Conservation (phyloP, 208 protist species). For the Leptomonas seymouri region DNA sequence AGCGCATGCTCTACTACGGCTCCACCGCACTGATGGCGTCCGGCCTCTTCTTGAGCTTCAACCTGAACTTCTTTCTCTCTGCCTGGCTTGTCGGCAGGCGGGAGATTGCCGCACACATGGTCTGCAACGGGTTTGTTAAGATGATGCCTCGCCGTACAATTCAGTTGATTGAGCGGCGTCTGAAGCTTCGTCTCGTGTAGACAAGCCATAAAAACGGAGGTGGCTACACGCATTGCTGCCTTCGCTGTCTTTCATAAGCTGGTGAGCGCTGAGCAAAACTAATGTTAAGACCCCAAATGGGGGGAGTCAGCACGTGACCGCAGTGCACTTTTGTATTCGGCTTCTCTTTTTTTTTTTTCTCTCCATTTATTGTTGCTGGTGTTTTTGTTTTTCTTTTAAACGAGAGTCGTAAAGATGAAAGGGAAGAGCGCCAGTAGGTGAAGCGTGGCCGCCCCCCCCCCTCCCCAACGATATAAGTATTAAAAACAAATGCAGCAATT, state of each 20-base stretch:
- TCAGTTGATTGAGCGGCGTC: slow-evolving; percentile 11
- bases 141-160: slow-evolving; percentile 24
- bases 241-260: background rate
- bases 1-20: slow-evolving; percentile 41
- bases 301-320: too few species aligned
- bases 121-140: slow-evolving; percentile 18
- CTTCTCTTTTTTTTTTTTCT: slow-evolving; percentile 5
- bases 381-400: background rate
- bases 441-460: too few species aligned
- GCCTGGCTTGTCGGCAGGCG: slow-evolving; percentile 32
- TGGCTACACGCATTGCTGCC: too few species aligned
- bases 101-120: slow-evolving; percentile 27
- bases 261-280: too few species aligned
- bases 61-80: slow-evolving; percentile 28
- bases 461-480: too few species aligned
- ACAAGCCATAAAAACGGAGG: too few species aligned
- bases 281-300: too few species aligned
- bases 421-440: background rate
- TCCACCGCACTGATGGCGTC: slow-evolving; percentile 30
- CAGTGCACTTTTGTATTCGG: background rate
- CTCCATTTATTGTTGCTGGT: background rate
- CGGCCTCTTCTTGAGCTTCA: slow-evolving; percentile 29
- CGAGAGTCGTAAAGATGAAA: background rate
- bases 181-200: slow-evolving; percentile 8
- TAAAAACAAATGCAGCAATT: too few species aligned